Evolutionary conservation across 805 yeast species (phyloP).

Genomic region (Priceomyces haplophilus): DNA sequence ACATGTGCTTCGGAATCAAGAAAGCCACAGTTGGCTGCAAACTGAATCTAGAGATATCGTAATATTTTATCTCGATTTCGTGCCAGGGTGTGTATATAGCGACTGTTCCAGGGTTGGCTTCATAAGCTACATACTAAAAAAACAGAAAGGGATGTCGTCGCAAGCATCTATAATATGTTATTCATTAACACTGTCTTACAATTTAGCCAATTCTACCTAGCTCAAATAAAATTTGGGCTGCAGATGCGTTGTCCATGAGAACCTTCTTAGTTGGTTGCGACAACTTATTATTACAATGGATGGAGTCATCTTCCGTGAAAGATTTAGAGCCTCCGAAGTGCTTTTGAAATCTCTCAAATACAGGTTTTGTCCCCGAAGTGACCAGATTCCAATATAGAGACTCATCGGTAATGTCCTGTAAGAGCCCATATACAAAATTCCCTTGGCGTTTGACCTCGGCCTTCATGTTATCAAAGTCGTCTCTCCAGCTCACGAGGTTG

Average conservation of each 20-base stretch:
- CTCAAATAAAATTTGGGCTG: constrained; percentile 20
- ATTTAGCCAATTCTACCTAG: constrained; percentile 15
- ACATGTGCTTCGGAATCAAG: too few relatives aligned
- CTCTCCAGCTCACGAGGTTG: constrained; percentile 6
- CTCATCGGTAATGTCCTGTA: constrained; percentile 14
- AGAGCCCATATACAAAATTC: constrained; percentile 9
- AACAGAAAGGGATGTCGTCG: too few relatives aligned
- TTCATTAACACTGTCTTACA: not conserved
- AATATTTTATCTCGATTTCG: too few relatives aligned
- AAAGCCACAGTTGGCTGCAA: too few relatives aligned
- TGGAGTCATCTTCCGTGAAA: constrained; percentile 1
- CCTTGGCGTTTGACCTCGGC: constrained; percentile 13
- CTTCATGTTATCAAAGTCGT: constrained; percentile 5
- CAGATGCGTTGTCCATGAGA: constrained; percentile 18
- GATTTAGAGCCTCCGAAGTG: constrained; percentile 4
- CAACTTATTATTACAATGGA: constrained; percentile 9
- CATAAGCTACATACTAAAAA: too few relatives aligned
- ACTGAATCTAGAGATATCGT: too few relatives aligned
- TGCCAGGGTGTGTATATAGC: too few relatives aligned
- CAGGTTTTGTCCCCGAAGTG: constrained; percentile 5
- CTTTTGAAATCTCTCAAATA: constrained; percentile 7
- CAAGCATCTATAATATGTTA: too few relatives aligned
- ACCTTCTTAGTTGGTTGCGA: constrained; percentile 19
- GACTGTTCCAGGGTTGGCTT: too few relatives aligned
- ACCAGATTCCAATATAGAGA: constrained; percentile 13